Evolutionary conservation across 2,329 filamentous ascomycete species (phyloP).

Genomic region (Fusarium tuaranense): DNA sequence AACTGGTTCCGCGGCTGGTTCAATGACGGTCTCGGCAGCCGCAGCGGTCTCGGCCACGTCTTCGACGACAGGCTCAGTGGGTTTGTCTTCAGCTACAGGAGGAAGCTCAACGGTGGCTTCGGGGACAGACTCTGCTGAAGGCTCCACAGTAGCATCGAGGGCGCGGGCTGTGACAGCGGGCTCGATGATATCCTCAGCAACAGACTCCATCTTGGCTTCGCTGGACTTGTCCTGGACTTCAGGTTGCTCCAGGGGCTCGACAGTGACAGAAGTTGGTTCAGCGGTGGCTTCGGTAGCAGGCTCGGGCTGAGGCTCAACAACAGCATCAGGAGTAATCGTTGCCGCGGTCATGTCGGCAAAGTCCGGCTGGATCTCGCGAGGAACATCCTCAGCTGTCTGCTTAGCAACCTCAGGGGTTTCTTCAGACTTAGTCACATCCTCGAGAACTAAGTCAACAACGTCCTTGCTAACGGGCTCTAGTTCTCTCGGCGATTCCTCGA

Average conservation of each 20-base stretch:
- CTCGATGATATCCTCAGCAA: neutral
- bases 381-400: neutral
- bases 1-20: conserved; percentile 1
- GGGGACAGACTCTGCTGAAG: neutral
- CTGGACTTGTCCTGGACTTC: neutral
- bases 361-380: conserved; percentile 2
- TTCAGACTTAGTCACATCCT: neutral
- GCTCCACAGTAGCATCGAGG: neutral
- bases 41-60: neutral
- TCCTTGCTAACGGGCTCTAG: conserved; percentile 1
- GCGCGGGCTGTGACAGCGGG: neutral
- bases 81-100: neutral
- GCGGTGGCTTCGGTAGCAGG: neutral
- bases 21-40: neutral
- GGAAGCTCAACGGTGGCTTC: neutral
- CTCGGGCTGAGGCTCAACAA: conserved; percentile 4
- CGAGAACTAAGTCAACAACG: neutral
- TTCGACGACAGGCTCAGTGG: neutral
- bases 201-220: conserved; percentile 1
- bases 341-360: neutral
- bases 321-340: conserved; percentile 6
- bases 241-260: neutral
- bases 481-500: conserved; percentile 1
- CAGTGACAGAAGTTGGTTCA: neutral
- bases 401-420: neutral